Percentiles rank a stretch among this genome's conserved stretches.
These are phyloP conservation scores for Penicillium sp. DNA, from an alignment of 2,329 filamentous ascomycete genomes.

Conservation along the genomic window DNA sequence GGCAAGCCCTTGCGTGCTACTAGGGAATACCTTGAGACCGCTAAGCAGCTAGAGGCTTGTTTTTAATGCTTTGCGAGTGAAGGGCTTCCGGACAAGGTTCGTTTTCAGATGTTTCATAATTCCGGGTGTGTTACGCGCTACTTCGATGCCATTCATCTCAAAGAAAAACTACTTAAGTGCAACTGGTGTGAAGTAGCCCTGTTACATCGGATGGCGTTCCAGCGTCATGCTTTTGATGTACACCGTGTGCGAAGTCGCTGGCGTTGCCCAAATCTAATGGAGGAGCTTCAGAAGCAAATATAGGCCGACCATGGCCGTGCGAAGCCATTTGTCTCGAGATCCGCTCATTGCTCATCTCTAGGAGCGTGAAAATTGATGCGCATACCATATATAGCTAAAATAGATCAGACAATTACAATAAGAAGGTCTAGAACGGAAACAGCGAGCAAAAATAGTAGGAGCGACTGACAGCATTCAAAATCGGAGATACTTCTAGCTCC, in stretches of 20 bases:
- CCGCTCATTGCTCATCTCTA: too few species aligned
- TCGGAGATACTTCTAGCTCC: too few species aligned
- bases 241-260: constrained; percentile 22
- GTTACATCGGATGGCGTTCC: constrained; percentile 24
- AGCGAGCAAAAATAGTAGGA: too few species aligned
- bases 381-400: too few species aligned
- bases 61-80: constrained; percentile 21
- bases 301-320: too few species aligned
- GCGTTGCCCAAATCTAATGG: neutral
- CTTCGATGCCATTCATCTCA: constrained; percentile 22
- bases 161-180: constrained; percentile 18
- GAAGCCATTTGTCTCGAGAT: too few species aligned
- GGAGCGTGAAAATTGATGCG: too few species aligned
- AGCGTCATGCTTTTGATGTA: constrained; percentile 22
- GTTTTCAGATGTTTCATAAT: constrained; percentile 21
- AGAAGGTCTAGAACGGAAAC: too few species aligned
- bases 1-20: constrained; percentile 13
- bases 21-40: constrained; percentile 16
- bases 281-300: too few species aligned
- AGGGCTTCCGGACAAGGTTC: constrained; percentile 14
- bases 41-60: constrained; percentile 15
- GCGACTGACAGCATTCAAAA: too few species aligned
- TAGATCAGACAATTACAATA: too few species aligned
- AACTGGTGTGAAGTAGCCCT: constrained; percentile 22
- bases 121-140: constrained; percentile 22